These are phyloP conservation scores for Trametopsis cervina DNA, from an alignment of 768 basidiomycete genomes.

Conservation along the genomic window DNA sequence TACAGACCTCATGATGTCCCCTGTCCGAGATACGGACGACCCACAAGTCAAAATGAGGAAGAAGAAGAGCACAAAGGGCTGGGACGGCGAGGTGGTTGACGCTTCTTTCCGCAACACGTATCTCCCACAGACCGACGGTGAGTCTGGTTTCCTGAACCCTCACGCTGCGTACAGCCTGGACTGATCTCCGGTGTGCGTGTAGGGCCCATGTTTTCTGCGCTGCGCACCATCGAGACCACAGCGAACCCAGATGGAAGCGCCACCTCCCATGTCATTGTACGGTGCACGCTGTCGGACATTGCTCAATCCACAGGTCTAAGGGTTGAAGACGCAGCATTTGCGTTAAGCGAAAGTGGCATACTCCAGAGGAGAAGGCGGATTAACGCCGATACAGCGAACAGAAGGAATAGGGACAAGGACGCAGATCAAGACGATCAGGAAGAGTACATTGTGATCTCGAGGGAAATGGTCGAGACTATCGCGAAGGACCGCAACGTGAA, in stretches of 20 bases:
- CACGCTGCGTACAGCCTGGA: too few species aligned
- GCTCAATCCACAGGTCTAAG: slow-evolving; percentile 76
- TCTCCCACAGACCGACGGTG: slow-evolving; percentile 17
- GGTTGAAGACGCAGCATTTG: slow-evolving; percentile 82
- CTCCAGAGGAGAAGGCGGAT: slow-evolving; percentile 37
- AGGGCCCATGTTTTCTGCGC: slow-evolving; percentile 48
- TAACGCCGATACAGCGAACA: slow-evolving; percentile 18
- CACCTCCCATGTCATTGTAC: slow-evolving; percentile 57
- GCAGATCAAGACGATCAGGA: slow-evolving; percentile 38
- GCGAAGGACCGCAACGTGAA: slow-evolving; percentile 68
- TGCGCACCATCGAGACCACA: slow-evolving; percentile 52
- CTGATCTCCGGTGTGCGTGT: background rate
- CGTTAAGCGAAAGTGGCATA: slow-evolving; percentile 81
- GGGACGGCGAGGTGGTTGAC: slow-evolving; percentile 56
- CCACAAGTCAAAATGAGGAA: slow-evolving; percentile 26
- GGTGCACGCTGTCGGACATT: slow-evolving; percentile 71
- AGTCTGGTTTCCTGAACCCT: background rate
- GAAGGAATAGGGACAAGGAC: slow-evolving; percentile 21
- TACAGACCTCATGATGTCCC: background rate
- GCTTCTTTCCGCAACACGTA: slow-evolving; percentile 12
- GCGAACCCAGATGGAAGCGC: slow-evolving; percentile 62
- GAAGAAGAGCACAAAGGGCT: slow-evolving; percentile 57
- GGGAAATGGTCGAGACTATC: slow-evolving; percentile 62
- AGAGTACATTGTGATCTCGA: slow-evolving; percentile 40
- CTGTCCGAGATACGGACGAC: slow-evolving; percentile 3